Evolutionary conservation across 2,329 filamentous ascomycete genomes (phyloP).

Genomic region (Fusarium sterilihyphosum): DNA sequence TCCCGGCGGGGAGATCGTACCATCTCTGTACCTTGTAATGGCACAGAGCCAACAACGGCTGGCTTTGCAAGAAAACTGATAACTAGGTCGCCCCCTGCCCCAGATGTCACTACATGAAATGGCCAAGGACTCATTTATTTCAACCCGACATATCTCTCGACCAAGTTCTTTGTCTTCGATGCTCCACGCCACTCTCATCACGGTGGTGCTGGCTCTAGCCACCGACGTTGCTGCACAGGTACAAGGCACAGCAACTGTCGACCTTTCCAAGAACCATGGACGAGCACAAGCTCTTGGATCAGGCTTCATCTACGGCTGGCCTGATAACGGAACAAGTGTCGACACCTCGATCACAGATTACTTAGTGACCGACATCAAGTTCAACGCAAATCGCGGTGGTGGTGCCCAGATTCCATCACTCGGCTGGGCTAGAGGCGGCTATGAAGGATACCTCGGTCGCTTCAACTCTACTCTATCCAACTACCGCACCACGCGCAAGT

Average conservation of each 20-base stretch:
- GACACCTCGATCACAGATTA: background rate
- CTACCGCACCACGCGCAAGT: background rate
- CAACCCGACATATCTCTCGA: background rate
- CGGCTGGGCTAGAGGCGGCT: background rate
- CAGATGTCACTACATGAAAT: accelerated
- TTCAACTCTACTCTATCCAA: background rate
- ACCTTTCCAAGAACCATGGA: background rate
- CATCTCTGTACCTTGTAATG: background rate
- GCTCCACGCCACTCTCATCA: background rate
- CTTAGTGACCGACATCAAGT: background rate
- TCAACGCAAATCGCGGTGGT: background rate
- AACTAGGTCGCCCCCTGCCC: background rate
- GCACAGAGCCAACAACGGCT: no score
- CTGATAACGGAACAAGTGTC: accelerated
- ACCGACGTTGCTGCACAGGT: background rate
- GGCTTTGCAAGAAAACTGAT: background rate
- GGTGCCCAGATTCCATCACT: background rate
- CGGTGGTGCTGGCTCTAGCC: background rate
- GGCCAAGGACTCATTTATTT: accelerated
- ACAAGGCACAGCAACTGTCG: background rate
- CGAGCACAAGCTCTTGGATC: background rate
- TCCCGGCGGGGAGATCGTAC: background rate
- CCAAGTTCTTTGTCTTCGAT: background rate
- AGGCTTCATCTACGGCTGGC: background rate
- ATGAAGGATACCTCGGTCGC: background rate